phyloP scores from a whole-genome alignment of 345 rosid genomes.

The Euphorbia peplus region DNA sequence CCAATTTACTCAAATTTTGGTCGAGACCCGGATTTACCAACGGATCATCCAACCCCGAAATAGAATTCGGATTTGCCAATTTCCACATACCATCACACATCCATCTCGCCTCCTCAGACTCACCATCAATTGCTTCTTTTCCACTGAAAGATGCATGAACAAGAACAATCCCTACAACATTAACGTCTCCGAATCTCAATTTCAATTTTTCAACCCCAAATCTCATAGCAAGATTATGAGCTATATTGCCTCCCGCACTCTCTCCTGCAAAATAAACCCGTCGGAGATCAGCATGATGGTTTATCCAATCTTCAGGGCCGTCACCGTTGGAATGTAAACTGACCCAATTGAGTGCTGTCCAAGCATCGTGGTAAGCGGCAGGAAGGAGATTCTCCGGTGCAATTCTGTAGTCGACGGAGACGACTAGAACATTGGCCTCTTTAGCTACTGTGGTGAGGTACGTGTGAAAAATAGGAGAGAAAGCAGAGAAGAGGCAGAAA shows the following conservation, averaged over 20 bases:
- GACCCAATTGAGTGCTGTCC: constrained; percentile 38
- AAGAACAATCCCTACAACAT: constrained; percentile 11
- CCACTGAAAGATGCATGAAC: constrained; percentile 21
- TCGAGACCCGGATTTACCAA: constrained; percentile 13
- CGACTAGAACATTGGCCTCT: constrained; percentile 39
- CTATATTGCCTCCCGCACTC: constrained; percentile 23
- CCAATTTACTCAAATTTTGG: constrained; percentile 9
- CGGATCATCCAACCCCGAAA: constrained; percentile 31
- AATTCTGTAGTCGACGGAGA: constrained; percentile 41
- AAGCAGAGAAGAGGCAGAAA: constrained; percentile 43
- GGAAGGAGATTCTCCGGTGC: constrained; percentile 54
- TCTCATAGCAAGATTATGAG: constrained; percentile 14
- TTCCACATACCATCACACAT: constrained; percentile 40
- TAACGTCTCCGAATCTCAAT: background rate
- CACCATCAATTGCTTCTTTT: background rate
- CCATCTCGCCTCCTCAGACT: constrained; percentile 20
- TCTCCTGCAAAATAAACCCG: constrained; percentile 14
- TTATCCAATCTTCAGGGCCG: constrained; percentile 21
- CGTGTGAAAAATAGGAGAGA: constrained; percentile 27
- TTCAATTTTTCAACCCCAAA: background rate
- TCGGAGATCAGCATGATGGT: constrained; percentile 6
- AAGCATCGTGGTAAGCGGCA: constrained; percentile 38
- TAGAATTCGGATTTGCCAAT: constrained; percentile 32
- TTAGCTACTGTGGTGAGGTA: constrained; percentile 26
- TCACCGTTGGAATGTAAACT: constrained; percentile 9